Base-by-base conservation (phyloP, 306 rosid species). In the Rubus idaeus region DNA sequence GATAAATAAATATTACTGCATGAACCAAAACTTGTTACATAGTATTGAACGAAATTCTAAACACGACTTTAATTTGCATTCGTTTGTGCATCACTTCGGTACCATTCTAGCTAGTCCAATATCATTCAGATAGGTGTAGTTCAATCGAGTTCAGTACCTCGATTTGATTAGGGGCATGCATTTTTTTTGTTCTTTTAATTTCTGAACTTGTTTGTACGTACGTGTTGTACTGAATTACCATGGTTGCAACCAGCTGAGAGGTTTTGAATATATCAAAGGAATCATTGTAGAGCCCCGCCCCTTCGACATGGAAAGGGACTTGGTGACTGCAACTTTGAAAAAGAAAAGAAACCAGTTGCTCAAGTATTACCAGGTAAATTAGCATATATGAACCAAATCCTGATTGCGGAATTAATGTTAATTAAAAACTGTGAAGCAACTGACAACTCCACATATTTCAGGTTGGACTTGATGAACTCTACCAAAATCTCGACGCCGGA, bases 291-390 rank as follows among this genome's bases (percentile, higher is more conserved):
- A 91, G 8, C 84, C 88, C 2, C 73, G 23, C 21, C 86, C 83
- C 26, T 89, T 94, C 45, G 96, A 91, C 80, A 82, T 91, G 83
- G 97, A 85, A 81, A 83, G 91, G 79, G 94, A 87, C 21, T 80
- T 91, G 86, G 83, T 91, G 62, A 91, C 97, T 8, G 92, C 97
- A 75, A 94, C 98, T 17, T 47, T 94, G 90, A 91, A 90, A 73
- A 91, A 91, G 84, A 91, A 76, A 79, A 87, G 98, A 85, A 90
- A 86, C 68, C 86, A 82, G 10, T 61, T 94, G 87, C 87, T 91
- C 23, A 85, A 88, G 30, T 89, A 82, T 67, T 94, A 86, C 74
- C 82, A 87, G 90, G 98, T 93, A 84, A 52, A 53, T 13, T 6
- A 17, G 41, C 70, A 74, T 30, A 4, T n/a, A 9, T n/a, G n/a